Base-by-base conservation (phyloP, 148 eudicot species). In the Cornus kousa region DNA sequence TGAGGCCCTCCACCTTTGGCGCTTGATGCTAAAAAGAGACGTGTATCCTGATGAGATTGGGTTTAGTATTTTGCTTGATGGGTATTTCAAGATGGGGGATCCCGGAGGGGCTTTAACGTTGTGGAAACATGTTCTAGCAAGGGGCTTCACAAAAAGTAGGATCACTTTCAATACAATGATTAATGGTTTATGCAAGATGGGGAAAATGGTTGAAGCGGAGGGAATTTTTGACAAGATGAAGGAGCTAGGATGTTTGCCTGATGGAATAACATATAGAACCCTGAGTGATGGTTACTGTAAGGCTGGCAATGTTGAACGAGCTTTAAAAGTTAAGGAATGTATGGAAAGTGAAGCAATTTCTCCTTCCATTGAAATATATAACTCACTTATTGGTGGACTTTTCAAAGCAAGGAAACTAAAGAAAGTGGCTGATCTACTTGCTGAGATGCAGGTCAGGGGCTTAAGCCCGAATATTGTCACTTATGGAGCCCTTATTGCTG, bases 181-280 rank as follows among this genome's bases (percentile, higher is more conserved):
- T 72, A 89, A 85, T 83, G 98, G 98, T 65, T 81, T 95, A 71
- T 89, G 94, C 79, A 93, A 89, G 85, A 83, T 88, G 86, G 94
- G 91, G 40, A 89, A 88, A 74, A 86, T 91, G 84, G 75, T 59
- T 83, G 97, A 91, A 78, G 93, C 90, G 93, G 85, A 85, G 80
- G 90, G 79, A 71, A 59, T 66, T 83, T 86, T 57, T 92, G 94
- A 92, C 78, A 48, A 62, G 66, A 62, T 62, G 94, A 84, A 85
- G 80, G 87, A 90, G 80, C 67, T 88, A 67, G 93, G 91, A n/a
- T 91, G 81, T 83, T 82, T 87, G 73, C 91, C 91, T 74, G 92
- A 93, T 82, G 89, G 67, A 12, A 81, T 90, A 69, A 88, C 94
- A 31, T 87, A 80, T 46, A 87, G 93, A 75, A 87, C 87, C 71